Conservation (phyloP, 805 yeast genomes). For the Ogataea corticis region DNA sequence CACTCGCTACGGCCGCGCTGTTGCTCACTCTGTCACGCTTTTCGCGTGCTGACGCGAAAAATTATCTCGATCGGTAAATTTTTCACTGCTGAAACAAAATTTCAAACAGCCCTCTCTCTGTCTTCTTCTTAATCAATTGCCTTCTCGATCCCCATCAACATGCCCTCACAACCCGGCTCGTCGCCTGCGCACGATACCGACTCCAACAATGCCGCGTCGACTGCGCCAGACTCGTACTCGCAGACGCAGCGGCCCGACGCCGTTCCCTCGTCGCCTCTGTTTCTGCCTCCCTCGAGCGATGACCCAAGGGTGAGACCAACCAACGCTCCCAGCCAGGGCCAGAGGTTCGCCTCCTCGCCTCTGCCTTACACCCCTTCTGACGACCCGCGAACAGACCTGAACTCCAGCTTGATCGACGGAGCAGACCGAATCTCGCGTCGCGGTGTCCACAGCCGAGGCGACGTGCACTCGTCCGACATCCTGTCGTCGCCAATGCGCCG, state of each 20-base stretch:
- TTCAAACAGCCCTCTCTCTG: not conserved
- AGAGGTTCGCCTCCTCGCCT: constrained; percentile 44
- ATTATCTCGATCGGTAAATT: not conserved
- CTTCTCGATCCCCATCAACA: constrained; percentile 6
- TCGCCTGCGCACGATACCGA: constrained; percentile 28
- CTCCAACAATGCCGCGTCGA: constrained; percentile 25
- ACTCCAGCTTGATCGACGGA: constrained; percentile 11
- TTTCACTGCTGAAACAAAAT: not conserved
- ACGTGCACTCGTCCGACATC: constrained; percentile 67
- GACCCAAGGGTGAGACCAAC: constrained; percentile 17
- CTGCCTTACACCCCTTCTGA: constrained; percentile 50
- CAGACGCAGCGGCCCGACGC: constrained; percentile 33
- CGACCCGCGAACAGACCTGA: constrained; percentile 38
- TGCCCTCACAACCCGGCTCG: constrained; percentile 32
- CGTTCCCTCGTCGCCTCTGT: constrained; percentile 59
- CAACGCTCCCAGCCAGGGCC: not conserved
- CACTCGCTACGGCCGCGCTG: no score
- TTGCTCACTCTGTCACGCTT: not conserved
- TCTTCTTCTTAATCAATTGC: not conserved
- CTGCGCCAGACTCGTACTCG: constrained; percentile 40
- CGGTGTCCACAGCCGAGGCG: constrained; percentile 67
- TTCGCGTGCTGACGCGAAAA: constrained; percentile 5
- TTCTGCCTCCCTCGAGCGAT: constrained; percentile 49
- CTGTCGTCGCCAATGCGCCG: constrained; percentile 69
- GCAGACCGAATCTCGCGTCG: constrained; percentile 34